Conservation (phyloP, 1,284 basidiomycete species). For the Mycena sp. region DNA sequence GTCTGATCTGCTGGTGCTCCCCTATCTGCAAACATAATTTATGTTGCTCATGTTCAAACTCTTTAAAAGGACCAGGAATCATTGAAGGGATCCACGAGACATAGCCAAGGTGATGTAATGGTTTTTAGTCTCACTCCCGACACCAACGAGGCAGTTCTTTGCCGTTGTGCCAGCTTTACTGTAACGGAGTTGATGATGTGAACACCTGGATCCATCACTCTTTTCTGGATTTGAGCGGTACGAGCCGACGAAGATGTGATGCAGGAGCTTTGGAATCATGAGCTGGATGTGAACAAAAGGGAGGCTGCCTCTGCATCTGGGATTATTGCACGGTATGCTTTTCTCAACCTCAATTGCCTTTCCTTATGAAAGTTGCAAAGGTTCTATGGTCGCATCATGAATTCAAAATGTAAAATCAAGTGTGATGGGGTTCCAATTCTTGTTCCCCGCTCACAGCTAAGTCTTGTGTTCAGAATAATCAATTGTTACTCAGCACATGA, state of each 20-base stretch:
- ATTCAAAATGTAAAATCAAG: slow-evolving; percentile 10
- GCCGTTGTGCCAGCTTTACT: slow-evolving; percentile 9
- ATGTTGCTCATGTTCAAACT: no score
- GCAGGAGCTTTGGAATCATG: slow-evolving; percentile 17
- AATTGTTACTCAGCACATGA: not conserved
- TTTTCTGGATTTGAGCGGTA: slow-evolving; percentile 20
- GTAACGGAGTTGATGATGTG: slow-evolving; percentile 27
- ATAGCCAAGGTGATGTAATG: not conserved
- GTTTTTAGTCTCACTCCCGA: not conserved
- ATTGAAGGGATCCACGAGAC: not conserved
- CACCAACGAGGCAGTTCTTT: not conserved
- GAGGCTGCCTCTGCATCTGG: not conserved
- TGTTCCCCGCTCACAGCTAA: not conserved
- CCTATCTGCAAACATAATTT: no score
- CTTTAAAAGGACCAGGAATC: slow-evolving; percentile 14
- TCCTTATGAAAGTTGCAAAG: not conserved
- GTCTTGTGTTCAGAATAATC: not conserved
- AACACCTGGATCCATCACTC: slow-evolving; percentile 11
- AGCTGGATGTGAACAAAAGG: slow-evolving; percentile 11
- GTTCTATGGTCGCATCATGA: not conserved
- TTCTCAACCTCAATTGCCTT: not conserved
- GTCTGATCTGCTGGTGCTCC: no score
- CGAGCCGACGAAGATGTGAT: slow-evolving; percentile 18
- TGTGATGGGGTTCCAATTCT: slow-evolving; percentile 6
- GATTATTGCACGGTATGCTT: slow-evolving; percentile 3